Evolutionary conservation across 2,329 filamentous ascomycete species (phyloP).

Genomic region (Penicillium corylophilum): DNA sequence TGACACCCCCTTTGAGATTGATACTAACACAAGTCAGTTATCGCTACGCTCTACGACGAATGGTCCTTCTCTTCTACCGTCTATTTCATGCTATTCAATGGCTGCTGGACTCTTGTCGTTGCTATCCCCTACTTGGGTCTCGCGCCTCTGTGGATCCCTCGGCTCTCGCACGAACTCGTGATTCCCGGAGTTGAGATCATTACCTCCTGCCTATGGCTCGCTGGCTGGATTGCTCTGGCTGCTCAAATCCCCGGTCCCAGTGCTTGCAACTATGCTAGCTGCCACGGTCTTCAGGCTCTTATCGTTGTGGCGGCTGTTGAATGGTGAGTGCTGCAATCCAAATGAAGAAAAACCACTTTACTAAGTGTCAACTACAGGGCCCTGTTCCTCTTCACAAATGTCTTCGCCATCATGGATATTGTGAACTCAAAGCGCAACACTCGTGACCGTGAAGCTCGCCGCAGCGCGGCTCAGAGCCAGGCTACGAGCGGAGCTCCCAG

Average conservation of each 20-base stretch:
- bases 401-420: constrained; percentile 21
- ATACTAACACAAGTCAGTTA: constrained; percentile 14
- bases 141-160: constrained; percentile 23
- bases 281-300: constrained; percentile 21
- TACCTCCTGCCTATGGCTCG: constrained; percentile 24
- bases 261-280: constrained; percentile 17
- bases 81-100: constrained; percentile 28
- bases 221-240: constrained; percentile 24
- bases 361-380: constrained; percentile 15
- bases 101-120: constrained; percentile 26
- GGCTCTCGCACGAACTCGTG: constrained; percentile 22
- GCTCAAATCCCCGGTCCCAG: constrained; percentile 20
- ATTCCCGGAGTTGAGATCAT: constrained; percentile 22
- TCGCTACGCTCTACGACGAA: constrained; percentile 18
- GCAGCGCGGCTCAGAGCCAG: constrained; percentile 1
- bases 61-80: constrained; percentile 25
- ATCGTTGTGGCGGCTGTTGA: constrained; percentile 23
- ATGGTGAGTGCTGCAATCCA: constrained; percentile 15
- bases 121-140: constrained; percentile 27
- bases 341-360: not conserved
- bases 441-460: constrained; percentile 5
- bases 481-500: not conserved
- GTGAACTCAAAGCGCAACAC: constrained; percentile 19
- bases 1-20: not conserved
- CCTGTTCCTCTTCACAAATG: constrained; percentile 23